Evolutionary conservation across 2,329 filamentous ascomycete genomes (phyloP).

Genomic region (Exophiala alcalophila): DNA sequence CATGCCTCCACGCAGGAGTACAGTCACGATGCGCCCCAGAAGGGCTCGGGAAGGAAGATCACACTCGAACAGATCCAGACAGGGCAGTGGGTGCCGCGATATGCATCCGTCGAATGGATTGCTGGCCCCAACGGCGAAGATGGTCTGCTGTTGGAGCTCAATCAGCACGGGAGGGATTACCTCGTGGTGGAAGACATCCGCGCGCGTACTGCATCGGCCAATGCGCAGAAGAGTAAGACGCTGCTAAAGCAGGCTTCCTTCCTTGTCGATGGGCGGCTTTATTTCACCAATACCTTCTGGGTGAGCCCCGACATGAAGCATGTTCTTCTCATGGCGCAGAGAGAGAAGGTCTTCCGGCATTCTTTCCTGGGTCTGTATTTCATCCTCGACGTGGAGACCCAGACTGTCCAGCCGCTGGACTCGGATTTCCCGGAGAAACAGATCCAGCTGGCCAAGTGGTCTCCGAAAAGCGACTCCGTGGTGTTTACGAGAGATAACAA

Average conservation of each 20-base stretch:
- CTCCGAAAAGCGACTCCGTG: conserved; percentile 77
- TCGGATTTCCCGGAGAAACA: conserved; percentile 61
- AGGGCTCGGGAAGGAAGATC: conserved; percentile 41
- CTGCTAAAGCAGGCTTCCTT: conserved; percentile 72
- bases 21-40: conserved; percentile 35
- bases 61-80: conserved; percentile 43
- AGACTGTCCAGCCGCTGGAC: conserved; percentile 73
- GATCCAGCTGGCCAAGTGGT: conserved; percentile 86
- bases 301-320: conserved; percentile 82
- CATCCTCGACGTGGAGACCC: conserved; percentile 83
- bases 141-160: conserved; percentile 74
- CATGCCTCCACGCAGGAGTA: conserved; percentile 32
- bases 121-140: conserved; percentile 57
- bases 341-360: conserved; percentile 79
- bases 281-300: conserved; percentile 61
- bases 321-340: conserved; percentile 74
- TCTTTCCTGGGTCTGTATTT: conserved; percentile 85
- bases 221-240: conserved; percentile 56
- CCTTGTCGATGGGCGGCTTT: conserved; percentile 52
- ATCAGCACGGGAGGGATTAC: conserved; percentile 64
- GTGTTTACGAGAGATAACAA: conserved; percentile 93
- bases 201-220: conserved; percentile 44
- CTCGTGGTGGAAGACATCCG: conserved; percentile 85
- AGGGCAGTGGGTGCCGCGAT: conserved; percentile 39
- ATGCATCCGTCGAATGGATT: conserved; percentile 48